Conservation (phyloP, 2,329 filamentous ascomycete genomes). For the Daldinia sp. region DNA sequence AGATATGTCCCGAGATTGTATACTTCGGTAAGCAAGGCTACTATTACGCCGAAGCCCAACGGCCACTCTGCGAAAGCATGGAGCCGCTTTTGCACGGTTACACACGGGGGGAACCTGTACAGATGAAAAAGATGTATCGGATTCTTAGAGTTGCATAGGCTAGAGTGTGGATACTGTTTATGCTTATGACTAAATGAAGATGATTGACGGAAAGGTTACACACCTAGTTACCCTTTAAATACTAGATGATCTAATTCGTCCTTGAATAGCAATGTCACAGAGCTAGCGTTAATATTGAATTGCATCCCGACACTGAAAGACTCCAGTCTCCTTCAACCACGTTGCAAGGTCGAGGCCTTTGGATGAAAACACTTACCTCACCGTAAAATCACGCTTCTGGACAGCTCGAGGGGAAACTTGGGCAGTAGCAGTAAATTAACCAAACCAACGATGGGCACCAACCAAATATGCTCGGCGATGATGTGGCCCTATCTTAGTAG, state of each 20-base stretch:
- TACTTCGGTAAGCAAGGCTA: conserved; percentile 33
- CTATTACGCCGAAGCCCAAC: conserved; percentile 32
- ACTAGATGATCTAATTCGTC: conserved; percentile 22
- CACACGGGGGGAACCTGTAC: conserved; percentile 24
- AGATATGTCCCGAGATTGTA: conserved; percentile 31
- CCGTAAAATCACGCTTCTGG: conserved; percentile 12
- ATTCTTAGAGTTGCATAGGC: conserved; percentile 6
- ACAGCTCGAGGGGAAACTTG: conserved; percentile 8
- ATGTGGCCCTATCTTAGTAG: conserved; percentile 35
- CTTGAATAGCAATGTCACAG: conserved; percentile 10
- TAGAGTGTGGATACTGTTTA: conserved; percentile 3
- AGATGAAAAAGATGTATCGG: conserved; percentile 11
- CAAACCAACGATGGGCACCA: conserved; percentile 34
- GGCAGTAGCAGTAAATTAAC: conserved; percentile 31
- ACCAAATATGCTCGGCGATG: conserved; percentile 9
- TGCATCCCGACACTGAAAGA: conserved; percentile 22
- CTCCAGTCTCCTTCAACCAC: conserved; percentile 33
- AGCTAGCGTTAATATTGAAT: conserved; percentile 24
- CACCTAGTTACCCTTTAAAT: conserved; percentile 5
- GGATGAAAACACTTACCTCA: conserved; percentile 18
- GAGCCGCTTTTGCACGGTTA: conserved; percentile 28
- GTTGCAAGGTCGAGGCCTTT: conserved; percentile 28
- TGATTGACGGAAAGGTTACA: conserved; percentile 21
- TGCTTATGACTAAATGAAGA: conserved; percentile 3
- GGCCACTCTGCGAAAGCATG: conserved; percentile 1